These are phyloP conservation scores for Maudiozyma barnettii DNA, from an alignment of 805 yeast species.

Conservation along the genomic window DNA sequence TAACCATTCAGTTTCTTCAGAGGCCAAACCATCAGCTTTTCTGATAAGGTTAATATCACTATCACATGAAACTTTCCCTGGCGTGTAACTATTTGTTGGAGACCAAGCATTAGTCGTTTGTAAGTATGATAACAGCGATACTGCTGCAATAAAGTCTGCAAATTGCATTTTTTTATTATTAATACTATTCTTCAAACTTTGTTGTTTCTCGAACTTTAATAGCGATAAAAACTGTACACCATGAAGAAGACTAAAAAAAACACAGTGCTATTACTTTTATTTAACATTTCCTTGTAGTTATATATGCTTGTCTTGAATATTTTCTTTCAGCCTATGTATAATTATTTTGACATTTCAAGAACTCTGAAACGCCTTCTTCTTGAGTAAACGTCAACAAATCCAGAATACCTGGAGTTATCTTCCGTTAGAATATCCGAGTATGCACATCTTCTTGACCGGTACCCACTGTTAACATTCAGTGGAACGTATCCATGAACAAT, in stretches of 20 bases:
- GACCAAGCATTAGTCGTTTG: constrained; percentile 12
- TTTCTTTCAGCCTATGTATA: background rate
- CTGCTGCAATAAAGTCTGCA: background rate
- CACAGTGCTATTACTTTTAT: background rate
- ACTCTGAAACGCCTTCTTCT: too few relatives aligned
- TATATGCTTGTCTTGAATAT: background rate
- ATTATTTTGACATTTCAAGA: background rate
- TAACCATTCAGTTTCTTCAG: constrained; percentile 43
- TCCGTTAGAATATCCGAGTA: too few relatives aligned
- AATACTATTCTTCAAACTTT: background rate
- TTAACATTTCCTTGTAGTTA: background rate
- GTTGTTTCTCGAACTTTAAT: background rate
- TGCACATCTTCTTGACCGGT: too few relatives aligned
- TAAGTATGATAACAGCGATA: background rate
- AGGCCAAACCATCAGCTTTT: constrained; percentile 37
- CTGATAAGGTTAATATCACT: constrained; percentile 31
- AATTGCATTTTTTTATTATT: background rate
- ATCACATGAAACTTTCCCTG: constrained; percentile 49
- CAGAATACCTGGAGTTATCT: too few relatives aligned
- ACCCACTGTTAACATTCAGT: too few relatives aligned
- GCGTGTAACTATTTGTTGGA: constrained; percentile 50
- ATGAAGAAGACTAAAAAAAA: background rate
- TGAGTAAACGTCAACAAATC: too few relatives aligned
- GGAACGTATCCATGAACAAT: background rate
- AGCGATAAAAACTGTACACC: background rate